Evolutionary conservation across 2,329 filamentous ascomycete genomes (phyloP), one percentile per base, ranked within the genome.

Genomic region (Gliomastix tumulicola): DNA sequence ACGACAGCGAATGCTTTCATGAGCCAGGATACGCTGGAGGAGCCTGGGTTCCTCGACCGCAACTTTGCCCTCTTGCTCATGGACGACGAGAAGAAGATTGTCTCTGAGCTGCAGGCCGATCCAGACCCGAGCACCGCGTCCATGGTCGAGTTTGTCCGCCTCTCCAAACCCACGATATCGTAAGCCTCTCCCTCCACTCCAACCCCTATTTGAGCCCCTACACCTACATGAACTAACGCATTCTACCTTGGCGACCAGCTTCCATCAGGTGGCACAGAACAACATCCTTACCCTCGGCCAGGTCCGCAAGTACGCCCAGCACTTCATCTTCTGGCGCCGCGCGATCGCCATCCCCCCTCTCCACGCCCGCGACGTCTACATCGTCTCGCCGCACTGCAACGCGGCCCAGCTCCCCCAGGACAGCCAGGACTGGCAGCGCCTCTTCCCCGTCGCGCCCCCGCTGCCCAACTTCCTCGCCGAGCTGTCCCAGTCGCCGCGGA

Each of bases 311-410:
- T 85, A 94, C 43, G 88, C 89, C 9, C 84, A 87, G 40, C 92
- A 97, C 63, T 82, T 98, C 44, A 88, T 97, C 42, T 94, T 94
- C 63, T 97, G 90, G 89, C 82, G 92, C 18, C 83, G 89, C 39
- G 92, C 90, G 32, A 85, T 94, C 41, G 84, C 90, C 13, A 90
- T 97, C 28, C 85, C 88, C 5, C 92, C 92, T 0, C 74, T 98
- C 6, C 88, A 96, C 52, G 84, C 85, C 30, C 76, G 89, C 33
- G 89, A 97, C 55, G 84, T 82, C 10, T 98, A 97, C 58, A 84
- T 97, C 22, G 77, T 96, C 20, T 94, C 87, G 3, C 89, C 90
- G 0, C 94, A 94, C 55, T 88, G 88, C 42, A 83, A 95, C 49
- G 74, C 88, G 49, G 68, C 73, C 35, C 77, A 79, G 32, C 71